Evolutionary conservation across 2,329 filamentous ascomycete species (phyloP), one percentile per base, ranked within the genome.

Genomic region (Aspergillus clavatus): DNA sequence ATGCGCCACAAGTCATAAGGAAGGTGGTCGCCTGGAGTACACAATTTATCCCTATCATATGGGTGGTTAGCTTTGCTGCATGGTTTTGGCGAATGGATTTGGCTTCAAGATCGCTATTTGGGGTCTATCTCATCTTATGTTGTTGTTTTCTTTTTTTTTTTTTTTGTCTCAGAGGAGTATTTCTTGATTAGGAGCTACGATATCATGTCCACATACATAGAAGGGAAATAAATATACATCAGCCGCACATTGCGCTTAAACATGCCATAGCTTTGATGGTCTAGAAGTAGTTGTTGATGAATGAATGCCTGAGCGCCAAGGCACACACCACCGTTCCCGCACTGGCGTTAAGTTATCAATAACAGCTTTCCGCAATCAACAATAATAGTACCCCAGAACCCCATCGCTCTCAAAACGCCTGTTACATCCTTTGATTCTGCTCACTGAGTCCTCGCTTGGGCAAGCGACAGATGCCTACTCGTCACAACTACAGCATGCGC

Each of bases 71-170:
- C 29, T 40, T 46, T 24, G 45, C 51, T 65, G 62, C 62, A 65
- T 65, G 55, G 61, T 55, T 64, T 53, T 33, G 62, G 62, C 61
- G 61, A 65, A 64, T 44, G 51, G 55, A n/a, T 49, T 49, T 35
- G 31, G 31, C 31, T 21, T 35, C 41, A 42, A 33, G 40, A 24
- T 43, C 11, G 31, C 16, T 18, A n/a, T 35, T 18, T 35, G 31
- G 31, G 31, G 10, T 21, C 38, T 24, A 28, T 21, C 44, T 43
- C 18, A 21, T 41, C 24, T 38, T n/a, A 26, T 23, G n/a, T n/a
- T n/a, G n/a, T n/a, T n/a, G n/a, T n/a, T n/a, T n/a, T n/a, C n/a
- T n/a, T n/a, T n/a, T n/a, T n/a, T n/a, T n/a, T n/a, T n/a, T n/a
- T 26, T 4, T 26, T 23, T 7, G 16, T 23, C 21, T 23, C 8